These are phyloP conservation scores for Tricholoma terreum DNA, from an alignment of 768 basidiomycete genomes.

Conservation along the genomic window DNA sequence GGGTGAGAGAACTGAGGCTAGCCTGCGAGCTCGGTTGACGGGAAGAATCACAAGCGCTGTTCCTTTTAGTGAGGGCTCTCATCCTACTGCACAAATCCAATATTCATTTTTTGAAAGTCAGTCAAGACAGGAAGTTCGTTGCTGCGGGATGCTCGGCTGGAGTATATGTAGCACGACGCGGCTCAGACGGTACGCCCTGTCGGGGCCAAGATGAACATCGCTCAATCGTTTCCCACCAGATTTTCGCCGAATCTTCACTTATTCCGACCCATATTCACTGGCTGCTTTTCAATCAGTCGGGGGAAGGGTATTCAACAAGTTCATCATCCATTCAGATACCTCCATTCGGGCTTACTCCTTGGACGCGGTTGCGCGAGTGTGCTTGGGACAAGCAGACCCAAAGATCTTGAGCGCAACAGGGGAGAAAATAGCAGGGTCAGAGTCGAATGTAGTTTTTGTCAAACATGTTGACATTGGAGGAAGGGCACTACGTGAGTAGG, in stretches of 20 bases:
- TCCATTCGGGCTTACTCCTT: conserved; percentile 66
- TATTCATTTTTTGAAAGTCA: conserved; percentile 32
- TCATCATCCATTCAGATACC: conserved; percentile 62
- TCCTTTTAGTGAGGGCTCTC: conserved; percentile 53
- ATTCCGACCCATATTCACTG: conserved; percentile 49
- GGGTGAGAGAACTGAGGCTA: conserved; percentile 17
- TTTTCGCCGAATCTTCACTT: conserved; percentile 54
- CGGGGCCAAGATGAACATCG: not conserved
- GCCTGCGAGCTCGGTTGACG: conserved; percentile 36
- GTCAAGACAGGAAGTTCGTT: conserved; percentile 52
- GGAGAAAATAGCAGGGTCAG: conserved; percentile 58
- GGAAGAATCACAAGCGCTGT: conserved; percentile 61
- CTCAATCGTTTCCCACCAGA: conserved; percentile 24
- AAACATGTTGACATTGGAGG: conserved; percentile 51
- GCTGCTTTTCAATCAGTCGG: conserved; percentile 48
- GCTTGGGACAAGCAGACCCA: conserved; percentile 43
- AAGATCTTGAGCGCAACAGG: conserved; percentile 51
- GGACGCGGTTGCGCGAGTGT: conserved; percentile 62
- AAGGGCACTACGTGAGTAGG: conserved; percentile 52
- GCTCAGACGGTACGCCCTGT: conserved; percentile 47
- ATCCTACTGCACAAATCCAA: not conserved
- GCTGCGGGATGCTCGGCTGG: conserved; percentile 68
- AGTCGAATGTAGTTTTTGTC: conserved; percentile 59
- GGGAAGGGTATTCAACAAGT: conserved; percentile 52
- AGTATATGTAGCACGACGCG: conserved; percentile 59